Conservation (phyloP, 1,139 yeast species). For the Suhomyces bolitotheri region DNA sequence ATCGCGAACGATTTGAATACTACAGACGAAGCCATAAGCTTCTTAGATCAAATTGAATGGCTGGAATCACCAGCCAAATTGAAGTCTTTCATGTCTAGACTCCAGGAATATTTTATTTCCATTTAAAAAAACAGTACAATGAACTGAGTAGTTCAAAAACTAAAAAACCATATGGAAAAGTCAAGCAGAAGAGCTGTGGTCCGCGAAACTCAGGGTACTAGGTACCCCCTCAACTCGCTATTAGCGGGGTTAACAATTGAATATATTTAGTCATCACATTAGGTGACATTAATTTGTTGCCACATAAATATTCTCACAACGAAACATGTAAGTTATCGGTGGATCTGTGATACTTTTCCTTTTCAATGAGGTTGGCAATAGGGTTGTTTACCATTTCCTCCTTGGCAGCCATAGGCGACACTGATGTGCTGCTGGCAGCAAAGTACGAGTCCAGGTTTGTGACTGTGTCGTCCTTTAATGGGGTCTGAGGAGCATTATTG, state of each 20-base stretch:
- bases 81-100: constrained; percentile 6
- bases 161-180: background rate
- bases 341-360: constrained; percentile 25
- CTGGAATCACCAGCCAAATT: constrained; percentile 13
- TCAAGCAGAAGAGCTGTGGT: too few species aligned
- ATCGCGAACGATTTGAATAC: constrained; percentile 24
- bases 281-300: too few species aligned
- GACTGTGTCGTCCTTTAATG: constrained; percentile 13
- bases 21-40: constrained; percentile 5
- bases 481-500: constrained; percentile 20
- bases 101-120: constrained; percentile 9
- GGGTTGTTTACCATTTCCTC: constrained; percentile 15
- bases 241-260: too few species aligned
- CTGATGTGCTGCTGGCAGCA: constrained; percentile 7
- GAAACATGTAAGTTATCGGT: constrained; percentile 37
- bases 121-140: constrained; percentile 2
- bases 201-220: too few species aligned
- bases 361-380: constrained; percentile 22
- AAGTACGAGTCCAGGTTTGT: constrained; percentile 15
- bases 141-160: constrained; percentile 3
- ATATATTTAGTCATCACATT: too few species aligned
- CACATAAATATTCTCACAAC: too few species aligned
- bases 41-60: constrained; percentile 26
- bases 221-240: too few species aligned
- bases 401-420: constrained; percentile 12